Evolutionary conservation across 176 grass and related monocot species (phyloP), one percentile per base, ranked within the genome.

Genomic region (Cocos nucifera): DNA sequence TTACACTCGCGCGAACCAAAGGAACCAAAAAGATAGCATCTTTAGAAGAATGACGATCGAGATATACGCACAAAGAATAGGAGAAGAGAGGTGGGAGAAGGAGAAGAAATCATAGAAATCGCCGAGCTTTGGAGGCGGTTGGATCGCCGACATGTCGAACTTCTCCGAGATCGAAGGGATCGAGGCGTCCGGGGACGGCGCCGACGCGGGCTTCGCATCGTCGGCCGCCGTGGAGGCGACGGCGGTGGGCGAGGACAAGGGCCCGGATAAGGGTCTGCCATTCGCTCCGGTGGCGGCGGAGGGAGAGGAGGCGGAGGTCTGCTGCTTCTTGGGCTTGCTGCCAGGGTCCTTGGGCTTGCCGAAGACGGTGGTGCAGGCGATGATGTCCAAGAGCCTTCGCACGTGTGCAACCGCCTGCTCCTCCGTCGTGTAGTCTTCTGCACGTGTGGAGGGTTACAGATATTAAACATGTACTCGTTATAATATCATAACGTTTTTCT

Each of bases 31-130:
- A 44, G 35, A 44, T 44, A 12, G 9, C 35, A 44, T 44, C 35
- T 44, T 44, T 14, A 44, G 35, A 44, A 44, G 35, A 44, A 44
- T 44, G 35, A 44, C 35, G 35, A 44, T 10, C 8, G 9, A 44
- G 35, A 14, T 44, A 3, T 44, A 44, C 35, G 35, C 35, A 44
- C 94, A 93, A 54, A 86, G 84, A 67, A 98, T 71, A 22, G 94
- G 94, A 62, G 88, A 73, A 2, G 74, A 80, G 69, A 98, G 56
- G 50, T 98, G 77, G 9, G 84, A 69, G 82, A 98, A 88, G 62
- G 94, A 98, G 88, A 98, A 86, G 88, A 98, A 98, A 54, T 98
- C 88, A 65, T 98, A 98, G 79, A 98, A 98, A 28, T 98, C 85
- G 19, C 84, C 77, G 14, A 98, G 79, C 82, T 79, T 98, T 8